These are phyloP conservation scores for Curvularia verruculosa DNA, from an alignment of 2,329 filamentous ascomycete species.

Conservation along the genomic window DNA sequence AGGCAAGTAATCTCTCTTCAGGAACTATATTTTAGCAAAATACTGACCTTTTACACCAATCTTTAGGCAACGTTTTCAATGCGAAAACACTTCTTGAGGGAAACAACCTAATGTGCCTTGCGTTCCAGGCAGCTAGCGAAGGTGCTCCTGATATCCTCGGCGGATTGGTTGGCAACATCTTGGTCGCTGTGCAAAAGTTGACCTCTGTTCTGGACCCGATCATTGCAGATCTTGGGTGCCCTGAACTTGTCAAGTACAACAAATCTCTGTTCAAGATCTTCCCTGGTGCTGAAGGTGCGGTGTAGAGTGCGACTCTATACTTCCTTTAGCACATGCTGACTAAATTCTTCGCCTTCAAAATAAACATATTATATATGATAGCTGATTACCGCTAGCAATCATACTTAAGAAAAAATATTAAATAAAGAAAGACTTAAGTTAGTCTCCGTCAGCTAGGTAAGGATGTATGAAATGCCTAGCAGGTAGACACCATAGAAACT, in stretches of 20 bases:
- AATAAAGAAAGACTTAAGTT: too few species aligned
- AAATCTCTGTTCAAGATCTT: slow-evolving; percentile 22
- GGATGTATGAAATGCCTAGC: too few species aligned
- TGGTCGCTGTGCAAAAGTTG: slow-evolving; percentile 23
- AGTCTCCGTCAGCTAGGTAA: too few species aligned
- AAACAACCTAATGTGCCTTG: slow-evolving; percentile 28
- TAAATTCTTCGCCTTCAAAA: background rate
- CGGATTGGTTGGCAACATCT: slow-evolving; percentile 22
- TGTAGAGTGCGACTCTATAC: slow-evolving; percentile 3
- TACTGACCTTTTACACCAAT: background rate
- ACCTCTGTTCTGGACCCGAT: slow-evolving; percentile 24
- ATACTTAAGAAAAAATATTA: too few species aligned
- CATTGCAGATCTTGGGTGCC: slow-evolving; percentile 18
- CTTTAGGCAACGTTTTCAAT: slow-evolving; percentile 20
- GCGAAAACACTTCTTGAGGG: slow-evolving; percentile 19
- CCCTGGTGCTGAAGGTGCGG: slow-evolving; percentile 17
- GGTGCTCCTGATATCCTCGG: slow-evolving; percentile 22
- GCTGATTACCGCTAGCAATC: too few species aligned
- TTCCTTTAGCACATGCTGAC: background rate
- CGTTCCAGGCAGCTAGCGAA: slow-evolving; percentile 22
- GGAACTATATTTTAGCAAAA: background rate
- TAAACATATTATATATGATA: too few species aligned
- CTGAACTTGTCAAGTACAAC: slow-evolving; percentile 23
- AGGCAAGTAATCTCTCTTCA: slow-evolving; percentile 3
- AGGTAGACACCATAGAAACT: too few species aligned